A percentile compares a stretch with the other conserved stretches of the same genome.
phyloP scores from a whole-genome alignment of 2,329 filamentous ascomycete genomes.

The Exutisphaerella laricina region DNA sequence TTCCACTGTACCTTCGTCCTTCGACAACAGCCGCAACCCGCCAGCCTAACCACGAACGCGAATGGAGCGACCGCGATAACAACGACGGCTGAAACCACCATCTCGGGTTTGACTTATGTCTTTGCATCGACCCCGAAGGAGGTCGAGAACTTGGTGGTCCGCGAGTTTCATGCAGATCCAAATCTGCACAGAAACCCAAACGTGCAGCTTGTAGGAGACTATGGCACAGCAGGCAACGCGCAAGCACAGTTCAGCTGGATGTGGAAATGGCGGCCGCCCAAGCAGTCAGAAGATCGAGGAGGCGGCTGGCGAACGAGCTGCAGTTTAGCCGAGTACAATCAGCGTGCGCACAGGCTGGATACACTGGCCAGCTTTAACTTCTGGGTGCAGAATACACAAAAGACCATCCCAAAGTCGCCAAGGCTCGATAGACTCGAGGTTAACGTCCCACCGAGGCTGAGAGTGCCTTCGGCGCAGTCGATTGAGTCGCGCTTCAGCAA shows the following conservation, averaged over 20 bases:
- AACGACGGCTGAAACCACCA: slow-evolving; percentile 60
- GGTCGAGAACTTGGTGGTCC: slow-evolving; percentile 85
- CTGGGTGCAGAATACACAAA: slow-evolving; percentile 67
- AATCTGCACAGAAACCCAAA: slow-evolving; percentile 97
- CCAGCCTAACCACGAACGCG: slow-evolving; percentile 19
- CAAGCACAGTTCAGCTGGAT: slow-evolving; percentile 90
- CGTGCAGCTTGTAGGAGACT: slow-evolving; percentile 91
- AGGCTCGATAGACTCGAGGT: slow-evolving; percentile 62
- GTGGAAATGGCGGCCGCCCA: slow-evolving; percentile 96
- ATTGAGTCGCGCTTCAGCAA: slow-evolving; percentile 73
- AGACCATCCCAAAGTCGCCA: slow-evolving; percentile 52
- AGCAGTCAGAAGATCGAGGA: slow-evolving; percentile 69
- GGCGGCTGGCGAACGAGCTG: slow-evolving; percentile 95
- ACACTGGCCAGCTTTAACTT: slow-evolving; percentile 91
- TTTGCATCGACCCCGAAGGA: slow-evolving; percentile 81
- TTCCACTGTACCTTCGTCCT: slow-evolving; percentile 92
- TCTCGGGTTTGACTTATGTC: slow-evolving; percentile 87
- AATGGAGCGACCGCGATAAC: slow-evolving; percentile 25
- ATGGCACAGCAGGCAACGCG: slow-evolving; percentile 71
- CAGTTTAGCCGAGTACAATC: slow-evolving; percentile 97
- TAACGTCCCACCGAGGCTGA: slow-evolving; percentile 54
- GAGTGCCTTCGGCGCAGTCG: slow-evolving; percentile 81
- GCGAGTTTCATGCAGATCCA: slow-evolving; percentile 94
- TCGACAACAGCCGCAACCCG: slow-evolving; percentile 44
- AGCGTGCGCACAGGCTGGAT: slow-evolving; percentile 80